These are phyloP conservation scores for Zygotorulaspora chibaensis DNA, from an alignment of 805 yeast genomes.

Conservation along the genomic window DNA sequence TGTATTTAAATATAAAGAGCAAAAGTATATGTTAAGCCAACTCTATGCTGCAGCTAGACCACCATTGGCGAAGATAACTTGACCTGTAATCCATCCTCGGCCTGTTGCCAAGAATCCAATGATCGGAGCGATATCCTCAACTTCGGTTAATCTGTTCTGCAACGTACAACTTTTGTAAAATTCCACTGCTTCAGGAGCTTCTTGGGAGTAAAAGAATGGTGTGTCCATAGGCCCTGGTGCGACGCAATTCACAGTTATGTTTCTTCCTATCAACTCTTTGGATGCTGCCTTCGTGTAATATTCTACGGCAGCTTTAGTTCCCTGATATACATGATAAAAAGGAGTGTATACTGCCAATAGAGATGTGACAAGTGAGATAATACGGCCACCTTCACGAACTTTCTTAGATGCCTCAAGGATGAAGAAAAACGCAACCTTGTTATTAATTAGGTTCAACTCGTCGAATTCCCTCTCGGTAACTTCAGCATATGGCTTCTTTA, in stretches of 20 bases:
- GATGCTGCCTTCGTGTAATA: conserved; percentile 50
- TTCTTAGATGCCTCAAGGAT: conserved; percentile 51
- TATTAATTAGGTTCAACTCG: conserved; percentile 48
- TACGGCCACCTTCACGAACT: conserved; percentile 49
- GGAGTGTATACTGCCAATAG: conserved; percentile 62
- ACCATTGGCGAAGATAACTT: conserved; percentile 59
- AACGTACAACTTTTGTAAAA: conserved; percentile 51
- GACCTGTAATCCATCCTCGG: conserved; percentile 70
- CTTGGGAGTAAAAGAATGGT: conserved; percentile 61
- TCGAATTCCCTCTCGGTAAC: conserved; percentile 53
- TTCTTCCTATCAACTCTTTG: conserved; percentile 45
- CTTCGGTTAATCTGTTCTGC: conserved; percentile 50
- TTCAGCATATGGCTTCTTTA: conserved; percentile 56
- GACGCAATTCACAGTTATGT: conserved; percentile 50
- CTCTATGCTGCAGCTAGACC: conserved; percentile 51
- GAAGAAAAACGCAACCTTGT: conserved; percentile 59
- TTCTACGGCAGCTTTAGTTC: conserved; percentile 54
- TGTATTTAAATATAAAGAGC: too few relatives aligned
- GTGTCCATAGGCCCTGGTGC: conserved; percentile 70
- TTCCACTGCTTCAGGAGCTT: conserved; percentile 47
- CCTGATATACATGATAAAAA: conserved; percentile 51
- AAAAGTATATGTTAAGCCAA: too few relatives aligned
- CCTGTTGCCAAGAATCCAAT: conserved; percentile 56
- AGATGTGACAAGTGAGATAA: conserved; percentile 57
- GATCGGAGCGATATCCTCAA: conserved; percentile 60